Conservation (phyloP, 192 early-diverging fungal species). For the Gamsiella multidivaricata region DNA sequence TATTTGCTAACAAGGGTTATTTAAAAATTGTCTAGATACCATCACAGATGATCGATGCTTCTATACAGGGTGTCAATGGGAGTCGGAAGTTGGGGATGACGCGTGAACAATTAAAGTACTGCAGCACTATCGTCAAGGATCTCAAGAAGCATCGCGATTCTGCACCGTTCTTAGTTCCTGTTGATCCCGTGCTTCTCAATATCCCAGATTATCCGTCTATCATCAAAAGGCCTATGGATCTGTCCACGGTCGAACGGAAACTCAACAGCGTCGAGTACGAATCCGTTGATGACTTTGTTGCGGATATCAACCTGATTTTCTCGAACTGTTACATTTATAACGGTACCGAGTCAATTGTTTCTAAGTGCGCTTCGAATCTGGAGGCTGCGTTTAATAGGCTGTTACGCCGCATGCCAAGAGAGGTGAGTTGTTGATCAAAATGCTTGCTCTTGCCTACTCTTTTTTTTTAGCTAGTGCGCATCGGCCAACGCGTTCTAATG, state of each 20-base stretch:
- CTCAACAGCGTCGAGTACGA: constrained; percentile 72
- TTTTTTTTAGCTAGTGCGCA: background rate
- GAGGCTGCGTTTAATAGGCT: constrained; percentile 74
- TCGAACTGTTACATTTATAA: constrained; percentile 88
- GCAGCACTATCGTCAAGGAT: constrained; percentile 76
- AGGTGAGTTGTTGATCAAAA: constrained; percentile 38
- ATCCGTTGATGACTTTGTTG: constrained; percentile 73
- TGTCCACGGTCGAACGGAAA: constrained; percentile 79
- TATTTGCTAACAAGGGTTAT: too few species aligned
- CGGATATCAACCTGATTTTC: constrained; percentile 79
- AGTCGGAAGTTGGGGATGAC: constrained; percentile 64
- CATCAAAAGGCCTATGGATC: constrained; percentile 83
- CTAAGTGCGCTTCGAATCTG: constrained; percentile 73
- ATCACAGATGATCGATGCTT: background rate
- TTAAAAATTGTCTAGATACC: too few species aligned
- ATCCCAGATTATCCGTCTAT: constrained; percentile 84
- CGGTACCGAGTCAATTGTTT: constrained; percentile 74
- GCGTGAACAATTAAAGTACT: constrained; percentile 86
- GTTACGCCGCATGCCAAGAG: constrained; percentile 78
- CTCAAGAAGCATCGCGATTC: constrained; percentile 85
- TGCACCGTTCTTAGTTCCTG: constrained; percentile 85
- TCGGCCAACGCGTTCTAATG: too few species aligned
- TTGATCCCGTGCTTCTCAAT: constrained; percentile 76
- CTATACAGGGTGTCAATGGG: background rate
- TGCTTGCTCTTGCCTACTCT: background rate